A percentile compares a stretch with the other conserved stretches of the same genome.
Evolutionary conservation across 495 filamentous ascomycete genomes (phyloP).

Genomic region (Aspergillus affinis): DNA sequence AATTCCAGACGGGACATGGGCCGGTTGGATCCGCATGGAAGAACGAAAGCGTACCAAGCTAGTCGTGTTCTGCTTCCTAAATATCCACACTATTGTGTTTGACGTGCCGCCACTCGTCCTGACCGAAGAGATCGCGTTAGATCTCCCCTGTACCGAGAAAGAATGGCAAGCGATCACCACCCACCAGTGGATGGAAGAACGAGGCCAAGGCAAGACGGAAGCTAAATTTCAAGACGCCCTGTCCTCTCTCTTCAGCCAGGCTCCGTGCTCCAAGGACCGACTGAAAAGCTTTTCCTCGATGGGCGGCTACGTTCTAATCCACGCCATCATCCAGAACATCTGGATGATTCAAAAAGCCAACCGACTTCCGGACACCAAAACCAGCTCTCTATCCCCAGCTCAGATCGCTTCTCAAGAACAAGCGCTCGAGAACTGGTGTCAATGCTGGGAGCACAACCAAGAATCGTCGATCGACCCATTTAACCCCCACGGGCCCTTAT

Average conservation of each 20-base stretch:
- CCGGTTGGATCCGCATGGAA: constrained; percentile 51
- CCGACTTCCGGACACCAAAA: constrained; percentile 39
- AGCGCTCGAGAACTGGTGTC: constrained; percentile 62
- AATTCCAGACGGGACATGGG: constrained; percentile 36
- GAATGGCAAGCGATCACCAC: constrained; percentile 37
- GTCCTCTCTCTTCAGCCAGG: constrained; percentile 26
- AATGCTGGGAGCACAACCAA: constrained; percentile 57
- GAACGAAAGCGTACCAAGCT: constrained; percentile 46
- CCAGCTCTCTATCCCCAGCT: constrained; percentile 48
- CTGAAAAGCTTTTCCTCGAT: constrained; percentile 52
- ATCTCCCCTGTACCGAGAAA: constrained; percentile 53
- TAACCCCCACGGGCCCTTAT: constrained; percentile 57
- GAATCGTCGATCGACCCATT: constrained; percentile 53
- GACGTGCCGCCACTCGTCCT: constrained; percentile 54
- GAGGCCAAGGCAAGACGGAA: constrained; percentile 27
- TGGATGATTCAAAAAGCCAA: constrained; percentile 63
- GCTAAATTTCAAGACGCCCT: constrained; percentile 39
- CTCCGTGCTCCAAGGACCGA: constrained; percentile 15
- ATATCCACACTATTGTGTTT: constrained; percentile 51
- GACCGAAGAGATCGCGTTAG: constrained; percentile 61
- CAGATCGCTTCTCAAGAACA: constrained; percentile 58
- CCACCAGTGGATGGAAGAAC: constrained; percentile 30
- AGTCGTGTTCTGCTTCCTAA: constrained; percentile 50
- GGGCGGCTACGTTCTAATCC: constrained; percentile 67
- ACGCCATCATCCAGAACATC: constrained; percentile 68